phyloP scores from a whole-genome alignment of 2,329 filamentous ascomycete genomes.

The Nemania sp. region DNA sequence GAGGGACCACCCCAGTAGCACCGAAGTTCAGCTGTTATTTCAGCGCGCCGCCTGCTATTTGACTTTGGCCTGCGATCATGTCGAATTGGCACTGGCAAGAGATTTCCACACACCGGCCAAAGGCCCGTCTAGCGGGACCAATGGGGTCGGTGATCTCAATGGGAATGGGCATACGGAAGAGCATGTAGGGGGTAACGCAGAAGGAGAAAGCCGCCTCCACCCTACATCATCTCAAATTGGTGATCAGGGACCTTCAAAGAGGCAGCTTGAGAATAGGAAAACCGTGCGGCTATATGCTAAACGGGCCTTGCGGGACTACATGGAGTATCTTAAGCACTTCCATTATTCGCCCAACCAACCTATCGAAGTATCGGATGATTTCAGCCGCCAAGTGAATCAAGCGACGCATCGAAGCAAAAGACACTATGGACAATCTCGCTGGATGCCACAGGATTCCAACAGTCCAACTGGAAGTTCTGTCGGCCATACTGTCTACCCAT shows the following conservation, averaged over 20 bases:
- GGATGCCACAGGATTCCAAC: constrained; percentile 47
- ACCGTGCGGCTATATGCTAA: constrained; percentile 74
- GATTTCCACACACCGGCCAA: constrained; percentile 29
- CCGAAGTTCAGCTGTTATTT: constrained; percentile 75
- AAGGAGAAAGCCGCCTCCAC: constrained; percentile 20
- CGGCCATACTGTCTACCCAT: constrained; percentile 46
- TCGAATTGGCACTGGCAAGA: constrained; percentile 56
- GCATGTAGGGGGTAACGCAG: too few relatives aligned
- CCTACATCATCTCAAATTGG: constrained; percentile 4
- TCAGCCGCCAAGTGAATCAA: constrained; percentile 59
- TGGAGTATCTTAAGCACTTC: constrained; percentile 71
- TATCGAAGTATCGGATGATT: constrained; percentile 60
- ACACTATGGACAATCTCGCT: constrained; percentile 43
- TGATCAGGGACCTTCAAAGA: constrained; percentile 29
- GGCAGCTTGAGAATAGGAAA: constrained; percentile 62
- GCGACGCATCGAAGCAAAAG: constrained; percentile 44
- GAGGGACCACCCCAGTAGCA: constrained; percentile 68
- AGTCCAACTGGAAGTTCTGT: constrained; percentile 32
- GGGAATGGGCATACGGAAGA: constrained; percentile 24
- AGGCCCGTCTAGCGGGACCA: constrained; percentile 20
- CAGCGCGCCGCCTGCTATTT: constrained; percentile 75
- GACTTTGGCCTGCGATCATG: constrained; percentile 68
- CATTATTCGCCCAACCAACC: constrained; percentile 78
- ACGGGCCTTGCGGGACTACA: constrained; percentile 74
- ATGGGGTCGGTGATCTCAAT: constrained; percentile 29